Conservation (phyloP, 1,284 basidiomycete species). For the Ustilago trichophora region DNA sequence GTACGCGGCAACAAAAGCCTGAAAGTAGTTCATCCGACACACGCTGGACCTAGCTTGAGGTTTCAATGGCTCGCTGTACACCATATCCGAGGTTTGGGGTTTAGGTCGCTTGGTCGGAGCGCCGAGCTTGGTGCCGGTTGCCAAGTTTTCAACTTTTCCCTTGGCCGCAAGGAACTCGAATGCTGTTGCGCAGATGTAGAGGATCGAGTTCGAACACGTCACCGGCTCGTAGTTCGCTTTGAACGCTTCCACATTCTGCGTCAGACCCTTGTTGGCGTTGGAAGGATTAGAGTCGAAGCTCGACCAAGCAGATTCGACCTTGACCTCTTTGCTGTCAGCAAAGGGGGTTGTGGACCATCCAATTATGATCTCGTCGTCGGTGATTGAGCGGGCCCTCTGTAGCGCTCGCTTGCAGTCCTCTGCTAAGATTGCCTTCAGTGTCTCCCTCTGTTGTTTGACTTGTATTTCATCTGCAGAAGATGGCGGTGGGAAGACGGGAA, state of each 20-base stretch:
- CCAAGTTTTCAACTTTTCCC: constrained; percentile 25
- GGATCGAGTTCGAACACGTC: constrained; percentile 26
- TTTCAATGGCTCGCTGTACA: constrained; percentile 9
- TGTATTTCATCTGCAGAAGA: neutral
- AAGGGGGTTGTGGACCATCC: constrained; percentile 12
- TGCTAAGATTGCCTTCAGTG: constrained; percentile 6
- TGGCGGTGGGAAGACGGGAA: constrained; percentile 12
- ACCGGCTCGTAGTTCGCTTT: constrained; percentile 8
- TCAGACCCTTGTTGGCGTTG: neutral
- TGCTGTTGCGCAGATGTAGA: too few species aligned
- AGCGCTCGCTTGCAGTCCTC: constrained; percentile 17
- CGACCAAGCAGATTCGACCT: constrained; percentile 18
- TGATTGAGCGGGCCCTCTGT: neutral
- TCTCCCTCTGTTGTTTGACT: constrained; percentile 3
- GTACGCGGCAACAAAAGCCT: constrained; percentile 1
- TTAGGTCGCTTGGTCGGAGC: constrained; percentile 24
- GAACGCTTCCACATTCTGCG: neutral
- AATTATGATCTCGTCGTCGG: neutral
- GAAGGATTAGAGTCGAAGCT: neutral
- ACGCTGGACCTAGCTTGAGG: constrained; percentile 19
- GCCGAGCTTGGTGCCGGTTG: constrained; percentile 29
- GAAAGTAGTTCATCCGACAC: constrained; percentile 23
- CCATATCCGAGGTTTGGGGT: neutral
- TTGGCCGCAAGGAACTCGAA: too few species aligned
- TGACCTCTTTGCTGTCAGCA: constrained; percentile 15